These are phyloP conservation scores for Moricandia moricandioides DNA, from an alignment of 345 rosid species.

Conservation along the genomic window DNA sequence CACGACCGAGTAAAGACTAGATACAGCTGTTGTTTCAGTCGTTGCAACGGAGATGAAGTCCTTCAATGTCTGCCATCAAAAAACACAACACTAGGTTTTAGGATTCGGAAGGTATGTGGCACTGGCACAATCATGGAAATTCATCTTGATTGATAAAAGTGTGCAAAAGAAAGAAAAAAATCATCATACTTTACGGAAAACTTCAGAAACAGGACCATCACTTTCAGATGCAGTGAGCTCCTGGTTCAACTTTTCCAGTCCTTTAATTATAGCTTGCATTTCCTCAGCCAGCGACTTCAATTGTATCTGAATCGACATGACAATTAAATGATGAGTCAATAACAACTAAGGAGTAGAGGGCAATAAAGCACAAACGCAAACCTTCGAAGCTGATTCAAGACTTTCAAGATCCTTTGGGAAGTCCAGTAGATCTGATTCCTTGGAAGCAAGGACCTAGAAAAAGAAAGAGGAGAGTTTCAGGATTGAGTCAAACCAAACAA, in stretches of 20 bases:
- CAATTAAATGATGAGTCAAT: conserved; percentile 6
- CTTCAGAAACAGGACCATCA: conserved; percentile 89
- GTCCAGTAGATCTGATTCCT: conserved; percentile 68
- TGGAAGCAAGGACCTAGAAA: conserved; percentile 69
- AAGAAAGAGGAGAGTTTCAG: conserved; percentile 13
- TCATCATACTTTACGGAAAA: conserved; percentile 65
- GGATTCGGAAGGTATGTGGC: not conserved
- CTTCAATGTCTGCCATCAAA: conserved; percentile 58
- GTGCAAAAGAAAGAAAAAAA: not conserved
- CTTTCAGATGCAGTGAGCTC: conserved; percentile 79
- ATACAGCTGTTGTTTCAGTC: conserved; percentile 69
- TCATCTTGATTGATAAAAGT: not conserved
- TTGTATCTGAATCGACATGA: conserved; percentile 63
- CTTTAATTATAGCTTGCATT: conserved; percentile 96
- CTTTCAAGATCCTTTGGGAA: conserved; percentile 78
- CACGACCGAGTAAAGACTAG: conserved; percentile 80
- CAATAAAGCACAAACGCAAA: conserved; percentile 28
- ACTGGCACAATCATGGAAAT: not conserved
- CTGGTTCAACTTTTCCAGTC: conserved; percentile 80
- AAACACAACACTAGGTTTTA: conserved; percentile 13
- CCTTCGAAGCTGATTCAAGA: conserved; percentile 92
- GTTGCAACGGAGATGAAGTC: conserved; percentile 72
- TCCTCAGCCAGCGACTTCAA: conserved; percentile 91
- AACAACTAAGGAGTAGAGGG: not conserved
- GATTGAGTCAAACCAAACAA: not conserved